A percentile compares a stretch with the other conserved stretches of the same genome.
Evolutionary conservation across 371 early-diverging fungal species (phyloP).

Genomic region (Mucor sp.): DNA sequence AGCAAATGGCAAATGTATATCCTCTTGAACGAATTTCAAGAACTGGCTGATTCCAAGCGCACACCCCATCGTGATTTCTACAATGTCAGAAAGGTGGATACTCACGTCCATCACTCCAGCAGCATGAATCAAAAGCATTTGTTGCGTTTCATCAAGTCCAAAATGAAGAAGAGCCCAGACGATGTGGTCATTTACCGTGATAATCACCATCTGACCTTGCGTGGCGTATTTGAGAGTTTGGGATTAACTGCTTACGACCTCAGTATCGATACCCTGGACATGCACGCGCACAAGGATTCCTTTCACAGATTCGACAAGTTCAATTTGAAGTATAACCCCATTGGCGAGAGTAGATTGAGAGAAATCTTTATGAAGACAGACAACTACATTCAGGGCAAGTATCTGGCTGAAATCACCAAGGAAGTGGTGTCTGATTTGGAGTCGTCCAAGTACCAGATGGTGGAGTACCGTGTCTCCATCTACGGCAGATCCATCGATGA

Average conservation of each 20-base stretch:
- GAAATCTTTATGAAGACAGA: slow-evolving; percentile 97
- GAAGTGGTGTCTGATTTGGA: slow-evolving; percentile 95
- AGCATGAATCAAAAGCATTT: slow-evolving; percentile 99
- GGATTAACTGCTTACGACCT: slow-evolving; percentile 96
- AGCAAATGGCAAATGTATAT: slow-evolving; percentile 94
- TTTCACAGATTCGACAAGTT: slow-evolving; percentile 97
- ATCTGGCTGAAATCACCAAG: slow-evolving; percentile 95
- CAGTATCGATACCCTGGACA: slow-evolving; percentile 96
- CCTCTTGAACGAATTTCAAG: slow-evolving; percentile 90
- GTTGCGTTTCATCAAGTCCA: slow-evolving; percentile 96
- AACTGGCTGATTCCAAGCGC: slow-evolving; percentile 88
- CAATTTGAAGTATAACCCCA: slow-evolving; percentile 97
- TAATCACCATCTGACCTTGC: slow-evolving; percentile 70
- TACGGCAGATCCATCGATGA: slow-evolving; percentile 87
- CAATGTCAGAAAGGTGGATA: slow-evolving; percentile 98
- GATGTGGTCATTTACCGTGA: slow-evolving; percentile 84
- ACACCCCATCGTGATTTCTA: slow-evolving; percentile 98
- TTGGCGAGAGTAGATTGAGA: slow-evolving; percentile 77
- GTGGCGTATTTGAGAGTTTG: slow-evolving; percentile 90
- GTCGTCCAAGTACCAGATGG: slow-evolving; percentile 94
- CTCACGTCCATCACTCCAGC: slow-evolving; percentile 96
- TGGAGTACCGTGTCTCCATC: slow-evolving; percentile 92
- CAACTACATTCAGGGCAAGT: slow-evolving; percentile 91
- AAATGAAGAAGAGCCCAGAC: slow-evolving; percentile 84
- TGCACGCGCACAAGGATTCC: slow-evolving; percentile 91